Percentiles rank a stretch among this genome's conserved stretches.
Conservation (phyloP, 2,329 filamentous ascomycete genomes). For the Penicillium sp. region DNA sequence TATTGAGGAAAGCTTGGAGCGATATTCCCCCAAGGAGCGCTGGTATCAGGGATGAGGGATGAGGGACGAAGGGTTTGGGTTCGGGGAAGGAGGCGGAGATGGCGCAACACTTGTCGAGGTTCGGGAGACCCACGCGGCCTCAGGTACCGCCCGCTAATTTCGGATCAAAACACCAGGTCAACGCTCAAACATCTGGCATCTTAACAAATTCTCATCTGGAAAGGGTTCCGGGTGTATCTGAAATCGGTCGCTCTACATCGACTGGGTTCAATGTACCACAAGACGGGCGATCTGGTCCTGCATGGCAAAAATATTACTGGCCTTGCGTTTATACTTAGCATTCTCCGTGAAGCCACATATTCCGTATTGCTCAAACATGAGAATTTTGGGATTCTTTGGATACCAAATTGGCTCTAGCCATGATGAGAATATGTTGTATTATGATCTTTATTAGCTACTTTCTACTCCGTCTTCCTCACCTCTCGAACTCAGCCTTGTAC, state of each 20-base stretch:
- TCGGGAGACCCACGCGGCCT: conserved; percentile 15
- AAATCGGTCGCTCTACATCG: not conserved
- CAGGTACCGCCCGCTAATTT: conserved; percentile 21
- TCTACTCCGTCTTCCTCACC: conserved; percentile 22
- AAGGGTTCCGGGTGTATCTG: not conserved
- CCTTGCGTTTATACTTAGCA: not conserved
- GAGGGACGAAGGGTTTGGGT: conserved; percentile 9
- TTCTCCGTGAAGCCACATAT: not conserved
- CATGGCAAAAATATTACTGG: not conserved
- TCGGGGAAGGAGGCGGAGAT: not conserved
- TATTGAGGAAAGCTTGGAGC: not conserved
- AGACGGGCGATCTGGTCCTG: not conserved
- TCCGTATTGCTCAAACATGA: not conserved
- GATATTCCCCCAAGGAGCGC: not conserved
- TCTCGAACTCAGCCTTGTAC: conserved; percentile 39
- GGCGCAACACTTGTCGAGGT: not conserved
- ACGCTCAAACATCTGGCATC: not conserved
- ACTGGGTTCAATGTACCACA: not conserved
- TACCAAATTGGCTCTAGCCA: not conserved
- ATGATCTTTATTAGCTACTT: not conserved
- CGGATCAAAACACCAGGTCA: conserved; percentile 13
- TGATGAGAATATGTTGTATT: not conserved
- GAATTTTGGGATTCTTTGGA: too few species aligned
- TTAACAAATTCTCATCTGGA: not conserved
- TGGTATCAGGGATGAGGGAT: not conserved